Evolutionary conservation across 2,329 filamentous ascomycete species (phyloP).

Genomic region (Biscogniauxia marginata): DNA sequence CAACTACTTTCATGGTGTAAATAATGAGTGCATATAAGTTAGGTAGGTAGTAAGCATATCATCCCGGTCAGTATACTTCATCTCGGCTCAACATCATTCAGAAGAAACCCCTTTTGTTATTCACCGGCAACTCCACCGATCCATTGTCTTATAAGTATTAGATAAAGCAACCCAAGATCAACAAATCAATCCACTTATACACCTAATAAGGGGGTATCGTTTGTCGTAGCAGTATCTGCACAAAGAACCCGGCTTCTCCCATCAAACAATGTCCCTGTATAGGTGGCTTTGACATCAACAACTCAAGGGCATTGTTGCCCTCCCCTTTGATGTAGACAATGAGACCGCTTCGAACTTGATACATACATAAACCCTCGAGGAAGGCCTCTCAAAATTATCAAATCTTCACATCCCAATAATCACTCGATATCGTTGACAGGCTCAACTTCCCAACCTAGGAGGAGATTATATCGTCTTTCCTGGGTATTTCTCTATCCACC

Average conservation of each 20-base stretch:
- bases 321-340: neutral
- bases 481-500: neutral
- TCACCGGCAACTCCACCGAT: neutral
- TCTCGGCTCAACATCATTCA: too few relatives aligned
- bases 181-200: neutral
- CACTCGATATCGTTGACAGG: neutral
- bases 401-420: neutral
- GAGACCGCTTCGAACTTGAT: neutral
- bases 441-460: slow-evolving; percentile 3
- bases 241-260: neutral
- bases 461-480: slow-evolving; percentile 3
- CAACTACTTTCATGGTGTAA: too few relatives aligned
- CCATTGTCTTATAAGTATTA: neutral
- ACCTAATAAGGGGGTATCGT: neutral
- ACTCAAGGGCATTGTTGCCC: slow-evolving; percentile 7
- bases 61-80: too few relatives aligned
- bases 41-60: too few relatives aligned
- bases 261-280: neutral
- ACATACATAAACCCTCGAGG: neutral
- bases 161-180: neutral
- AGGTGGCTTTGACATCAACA: neutral
- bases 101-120: too few relatives aligned
- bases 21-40: too few relatives aligned
- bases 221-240: neutral
- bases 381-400: neutral